Conservation (phyloP, 2,329 filamentous ascomycete species). For the Aspergillus carbonarius region DNA sequence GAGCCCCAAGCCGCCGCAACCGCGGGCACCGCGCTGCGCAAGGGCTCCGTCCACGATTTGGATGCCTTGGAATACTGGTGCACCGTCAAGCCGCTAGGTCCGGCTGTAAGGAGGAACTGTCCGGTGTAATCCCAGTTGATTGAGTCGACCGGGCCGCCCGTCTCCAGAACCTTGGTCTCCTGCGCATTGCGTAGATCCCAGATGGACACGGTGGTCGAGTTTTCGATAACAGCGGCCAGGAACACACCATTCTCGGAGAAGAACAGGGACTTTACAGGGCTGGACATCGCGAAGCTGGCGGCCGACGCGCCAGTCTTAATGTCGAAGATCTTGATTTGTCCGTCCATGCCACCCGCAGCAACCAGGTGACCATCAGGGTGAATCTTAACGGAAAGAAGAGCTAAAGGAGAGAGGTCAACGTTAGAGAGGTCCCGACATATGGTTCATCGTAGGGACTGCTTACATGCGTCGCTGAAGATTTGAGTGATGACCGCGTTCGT, state of each 20-base stretch:
- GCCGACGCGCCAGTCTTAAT: constrained; percentile 75
- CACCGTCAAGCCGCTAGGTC: constrained; percentile 76
- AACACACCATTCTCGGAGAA: constrained; percentile 98
- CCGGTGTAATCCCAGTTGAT: constrained; percentile 93
- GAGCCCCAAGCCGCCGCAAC: constrained; percentile 75
- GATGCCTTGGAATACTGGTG: constrained; percentile 84
- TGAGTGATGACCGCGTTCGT: constrained; percentile 69
- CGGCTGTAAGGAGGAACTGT: constrained; percentile 83
- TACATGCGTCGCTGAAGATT: constrained; percentile 77
- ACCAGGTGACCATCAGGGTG: constrained; percentile 96
- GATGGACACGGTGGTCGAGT: constrained; percentile 74
- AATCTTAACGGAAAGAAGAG: constrained; percentile 76
- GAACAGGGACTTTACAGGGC: constrained; percentile 70
- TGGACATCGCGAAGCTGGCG: constrained; percentile 65
- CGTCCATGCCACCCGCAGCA: constrained; percentile 75
- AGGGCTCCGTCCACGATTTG: constrained; percentile 85
- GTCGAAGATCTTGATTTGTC: constrained; percentile 86
- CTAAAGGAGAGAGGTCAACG: constrained; percentile 44
- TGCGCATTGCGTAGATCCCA: constrained; percentile 90
- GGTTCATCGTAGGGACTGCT: constrained; percentile 31
- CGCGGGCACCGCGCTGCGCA: constrained; percentile 72
- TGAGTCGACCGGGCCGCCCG: constrained; percentile 72
- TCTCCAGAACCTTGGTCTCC: constrained; percentile 80
- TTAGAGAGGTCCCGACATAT: constrained; percentile 1
- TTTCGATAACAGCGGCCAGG: constrained; percentile 80